Percentiles rank a stretch among this genome's conserved stretches.
Conservation (phyloP, 1,284 basidiomycete genomes). For the Veloboletus limbatus region DNA sequence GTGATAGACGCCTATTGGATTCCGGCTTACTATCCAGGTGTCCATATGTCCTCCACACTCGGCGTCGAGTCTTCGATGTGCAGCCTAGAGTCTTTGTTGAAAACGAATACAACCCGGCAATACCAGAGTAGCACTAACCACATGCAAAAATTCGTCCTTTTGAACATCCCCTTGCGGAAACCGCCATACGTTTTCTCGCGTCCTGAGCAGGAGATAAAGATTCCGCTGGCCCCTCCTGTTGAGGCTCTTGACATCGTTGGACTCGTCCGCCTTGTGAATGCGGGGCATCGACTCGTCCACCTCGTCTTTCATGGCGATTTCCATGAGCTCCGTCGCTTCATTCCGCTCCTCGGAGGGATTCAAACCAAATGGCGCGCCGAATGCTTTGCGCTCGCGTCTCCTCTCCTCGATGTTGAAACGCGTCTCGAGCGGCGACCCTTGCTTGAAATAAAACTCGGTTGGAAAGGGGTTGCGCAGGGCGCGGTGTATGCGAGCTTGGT, state of each 20-base stretch:
- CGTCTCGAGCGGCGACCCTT: constrained; percentile 83
- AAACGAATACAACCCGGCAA: constrained; percentile 2
- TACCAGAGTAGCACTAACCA: constrained; percentile 43
- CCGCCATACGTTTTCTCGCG: constrained; percentile 61
- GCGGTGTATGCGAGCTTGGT: constrained; percentile 81
- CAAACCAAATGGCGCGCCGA: constrained; percentile 58
- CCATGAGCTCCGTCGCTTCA: constrained; percentile 54
- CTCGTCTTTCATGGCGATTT: constrained; percentile 59
- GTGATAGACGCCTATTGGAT: constrained; percentile 69
- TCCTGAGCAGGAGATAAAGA: constrained; percentile 76
- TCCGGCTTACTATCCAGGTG: constrained; percentile 76
- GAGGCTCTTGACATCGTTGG: constrained; percentile 66
- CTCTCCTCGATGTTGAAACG: constrained; percentile 77
- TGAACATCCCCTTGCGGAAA: constrained; percentile 74
- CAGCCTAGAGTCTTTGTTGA: constrained; percentile 50
- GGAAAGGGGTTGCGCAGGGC: constrained; percentile 89
- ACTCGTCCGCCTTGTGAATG: constrained; percentile 59
- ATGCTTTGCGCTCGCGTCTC: constrained; percentile 64
- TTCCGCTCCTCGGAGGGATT: constrained; percentile 48
- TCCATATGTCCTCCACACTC: constrained; percentile 77
- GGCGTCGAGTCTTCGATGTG: constrained; percentile 58
- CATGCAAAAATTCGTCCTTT: constrained; percentile 66
- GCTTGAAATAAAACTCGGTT: constrained; percentile 93
- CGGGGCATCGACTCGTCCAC: constrained; percentile 60
- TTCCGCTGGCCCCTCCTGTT: constrained; percentile 84